Base-by-base conservation (phyloP, 345 rosid genomes). In the Sisymbrium irio region DNA sequence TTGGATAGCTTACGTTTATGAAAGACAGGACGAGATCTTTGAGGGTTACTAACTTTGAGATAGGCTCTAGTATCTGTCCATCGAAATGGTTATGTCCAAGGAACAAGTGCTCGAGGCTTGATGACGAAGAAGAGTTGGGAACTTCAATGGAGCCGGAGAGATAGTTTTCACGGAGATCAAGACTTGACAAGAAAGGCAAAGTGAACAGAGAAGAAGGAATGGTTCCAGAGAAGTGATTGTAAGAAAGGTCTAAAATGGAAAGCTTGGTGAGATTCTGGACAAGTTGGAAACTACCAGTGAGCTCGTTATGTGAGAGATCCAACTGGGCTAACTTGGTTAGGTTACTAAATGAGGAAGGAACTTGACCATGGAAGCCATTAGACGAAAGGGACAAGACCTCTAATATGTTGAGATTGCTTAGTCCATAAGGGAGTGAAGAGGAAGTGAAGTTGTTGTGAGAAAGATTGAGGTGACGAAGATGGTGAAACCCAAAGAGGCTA, bases 271-370 rank as follows among this genome's bases (percentile, higher is more conserved):
- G 57, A 10, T 70, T 70, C 4, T 4, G 25, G 3, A 58, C 17
- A 44, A 45, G 30, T 58, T 20, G 66, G 18, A 58, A 70, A 70
- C 62, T 15, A 20, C 58, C 74, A 2, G 27, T 70, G 37, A 70
- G 57, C 12, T 70, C 12, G 19, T 69, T 69, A 4, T n/a, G n/a
- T n/a, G n/a, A n/a, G n/a, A n/a, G n/a, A n/a, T n/a, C n/a, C n/a
- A n/a, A n/a, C n/a, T n/a, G n/a, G n/a, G n/a, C n/a, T n/a, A n/a
- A n/a, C n/a, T n/a, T n/a, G n/a, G n/a, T n/a, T n/a, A n/a, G n/a
- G n/a, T n/a, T n/a, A n/a, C n/a, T n/a, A n/a, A n/a, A n/a, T n/a
- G n/a, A n/a, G n/a, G n/a, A n/a, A n/a, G n/a, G n/a, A n/a, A n/a
- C n/a, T n/a, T n/a, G n/a, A n/a, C n/a, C n/a, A n/a, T n/a, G n/a